Percentiles rank a stretch among this genome's conserved stretches.
phyloP scores from a whole-genome alignment of 2,329 filamentous ascomycete genomes.

The Parasarocladium wereldwijsianum region DNA sequence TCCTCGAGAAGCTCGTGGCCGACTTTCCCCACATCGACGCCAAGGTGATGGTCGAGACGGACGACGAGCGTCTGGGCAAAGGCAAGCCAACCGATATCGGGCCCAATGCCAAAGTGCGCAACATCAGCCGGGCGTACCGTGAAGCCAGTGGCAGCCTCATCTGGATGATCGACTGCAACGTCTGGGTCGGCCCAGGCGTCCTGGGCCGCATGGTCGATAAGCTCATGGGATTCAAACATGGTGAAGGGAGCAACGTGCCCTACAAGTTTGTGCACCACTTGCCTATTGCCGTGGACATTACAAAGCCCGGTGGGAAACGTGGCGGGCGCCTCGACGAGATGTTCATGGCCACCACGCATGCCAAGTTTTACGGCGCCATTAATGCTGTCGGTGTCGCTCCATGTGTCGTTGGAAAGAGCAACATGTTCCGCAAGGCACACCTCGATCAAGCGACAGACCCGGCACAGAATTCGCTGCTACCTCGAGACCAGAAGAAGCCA shows the following conservation, averaged over 20 bases:
- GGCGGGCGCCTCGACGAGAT: constrained; percentile 85
- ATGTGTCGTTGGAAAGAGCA: constrained; percentile 91
- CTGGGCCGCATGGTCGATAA: constrained; percentile 81
- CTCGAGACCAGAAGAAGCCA: constrained; percentile 27
- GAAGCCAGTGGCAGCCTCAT: constrained; percentile 79
- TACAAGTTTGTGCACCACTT: constrained; percentile 95
- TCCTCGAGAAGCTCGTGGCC: constrained; percentile 54
- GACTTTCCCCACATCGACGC: constrained; percentile 63
- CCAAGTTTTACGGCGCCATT: constrained; percentile 96
- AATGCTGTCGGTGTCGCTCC: constrained; percentile 84
- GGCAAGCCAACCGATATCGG: constrained; percentile 39
- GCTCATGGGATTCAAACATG: constrained; percentile 51
- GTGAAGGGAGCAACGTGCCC: constrained; percentile 30
- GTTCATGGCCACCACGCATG: constrained; percentile 86
- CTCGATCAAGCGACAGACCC: constrained; percentile 57
- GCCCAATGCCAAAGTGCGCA: constrained; percentile 96
- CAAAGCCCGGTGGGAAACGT: constrained; percentile 22
- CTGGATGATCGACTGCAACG: constrained; percentile 93
- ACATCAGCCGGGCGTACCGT: constrained; percentile 84
- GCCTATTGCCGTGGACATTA: constrained; percentile 72
- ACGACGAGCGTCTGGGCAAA: constrained; percentile 35
- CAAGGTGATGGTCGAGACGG: constrained; percentile 63
- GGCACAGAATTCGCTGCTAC: constrained; percentile 26
- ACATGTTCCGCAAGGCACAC: constrained; percentile 93
- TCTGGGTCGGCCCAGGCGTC: constrained; percentile 73